phyloP scores from a whole-genome alignment of 495 filamentous ascomycete genomes.

The Penicillium roqueforti region DNA sequence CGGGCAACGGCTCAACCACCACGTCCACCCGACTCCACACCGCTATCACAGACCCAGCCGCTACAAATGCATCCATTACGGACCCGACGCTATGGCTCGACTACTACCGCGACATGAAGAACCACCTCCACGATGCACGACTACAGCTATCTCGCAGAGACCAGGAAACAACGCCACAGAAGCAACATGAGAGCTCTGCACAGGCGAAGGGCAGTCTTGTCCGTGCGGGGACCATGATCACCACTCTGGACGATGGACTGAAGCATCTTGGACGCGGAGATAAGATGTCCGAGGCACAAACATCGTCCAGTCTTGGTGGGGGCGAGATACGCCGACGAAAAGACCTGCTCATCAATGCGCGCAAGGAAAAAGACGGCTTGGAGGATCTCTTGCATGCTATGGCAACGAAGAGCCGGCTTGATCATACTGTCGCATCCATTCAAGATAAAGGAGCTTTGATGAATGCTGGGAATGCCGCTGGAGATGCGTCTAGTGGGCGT shows the following conservation, averaged over 20 bases:
- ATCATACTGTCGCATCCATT: conserved; percentile 45
- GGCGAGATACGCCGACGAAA: conserved; percentile 81
- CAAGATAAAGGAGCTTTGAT: conserved; percentile 56
- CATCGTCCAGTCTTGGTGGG: conserved; percentile 56
- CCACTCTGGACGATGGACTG: conserved; percentile 67
- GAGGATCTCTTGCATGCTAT: conserved; percentile 76
- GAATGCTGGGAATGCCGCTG: conserved; percentile 11
- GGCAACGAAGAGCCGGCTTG: conserved; percentile 52
- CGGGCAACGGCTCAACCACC: conserved; percentile 37
- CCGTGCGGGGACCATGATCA: conserved; percentile 64
- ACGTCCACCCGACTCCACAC: conserved; percentile 39
- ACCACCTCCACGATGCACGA: conserved; percentile 74
- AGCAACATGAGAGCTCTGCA: conserved; percentile 73
- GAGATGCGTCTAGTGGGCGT: conserved; percentile 13
- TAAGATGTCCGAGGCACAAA: not conserved
- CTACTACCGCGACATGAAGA: conserved; percentile 76
- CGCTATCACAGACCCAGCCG: conserved; percentile 43
- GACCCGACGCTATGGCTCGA: conserved; percentile 88
- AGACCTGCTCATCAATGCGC: conserved; percentile 72
- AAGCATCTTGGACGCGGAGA: conserved; percentile 35
- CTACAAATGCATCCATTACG: conserved; percentile 48
- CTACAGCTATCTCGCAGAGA: conserved; percentile 72
- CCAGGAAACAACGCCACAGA: conserved; percentile 60
- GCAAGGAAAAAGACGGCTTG: conserved; percentile 80
- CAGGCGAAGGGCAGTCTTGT: conserved; percentile 79